Percentiles rank a stretch among this genome's conserved stretches.
phyloP scores from a whole-genome alignment of 805 yeast genomes.

The Saccharomycopsis javanensis region DNA sequence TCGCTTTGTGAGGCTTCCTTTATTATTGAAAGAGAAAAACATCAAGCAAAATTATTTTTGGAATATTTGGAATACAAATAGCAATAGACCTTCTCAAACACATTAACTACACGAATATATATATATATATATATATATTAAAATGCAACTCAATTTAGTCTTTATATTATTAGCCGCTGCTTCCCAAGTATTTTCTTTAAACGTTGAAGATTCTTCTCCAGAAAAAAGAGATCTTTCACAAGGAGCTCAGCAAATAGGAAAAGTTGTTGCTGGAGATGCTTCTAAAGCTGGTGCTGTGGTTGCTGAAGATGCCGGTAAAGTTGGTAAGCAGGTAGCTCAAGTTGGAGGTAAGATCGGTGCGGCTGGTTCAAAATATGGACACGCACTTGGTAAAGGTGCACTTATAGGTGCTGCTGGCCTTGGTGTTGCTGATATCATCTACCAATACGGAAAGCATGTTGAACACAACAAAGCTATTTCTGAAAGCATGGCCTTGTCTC shows the following conservation, averaged over 20 bases:
- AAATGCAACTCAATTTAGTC: background rate
- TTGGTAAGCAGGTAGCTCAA: background rate
- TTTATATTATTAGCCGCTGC: background rate
- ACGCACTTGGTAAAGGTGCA: background rate
- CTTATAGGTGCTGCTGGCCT: conserved; percentile 2
- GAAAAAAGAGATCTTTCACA: conserved; percentile 1
- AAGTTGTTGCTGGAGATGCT: background rate
- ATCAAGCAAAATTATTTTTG: no score
- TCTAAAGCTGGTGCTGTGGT: background rate
- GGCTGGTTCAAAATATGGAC: background rate
- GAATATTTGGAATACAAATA: no score
- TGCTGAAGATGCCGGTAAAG: background rate
- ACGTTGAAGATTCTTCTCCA: background rate
- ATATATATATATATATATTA: background rate
- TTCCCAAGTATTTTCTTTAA: background rate
- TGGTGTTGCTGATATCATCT: background rate
- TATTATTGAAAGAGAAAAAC: no score
- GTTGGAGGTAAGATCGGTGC: background rate
- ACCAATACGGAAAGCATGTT: background rate
- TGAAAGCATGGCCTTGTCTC: background rate
- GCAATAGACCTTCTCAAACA: background rate
- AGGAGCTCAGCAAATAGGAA: background rate
- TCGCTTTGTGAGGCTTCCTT: no score
- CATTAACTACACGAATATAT: background rate
- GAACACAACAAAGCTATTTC: background rate